phyloP scores from a whole-genome alignment of 495 filamentous ascomycete genomes.

The Lepraria neglecta region DNA sequence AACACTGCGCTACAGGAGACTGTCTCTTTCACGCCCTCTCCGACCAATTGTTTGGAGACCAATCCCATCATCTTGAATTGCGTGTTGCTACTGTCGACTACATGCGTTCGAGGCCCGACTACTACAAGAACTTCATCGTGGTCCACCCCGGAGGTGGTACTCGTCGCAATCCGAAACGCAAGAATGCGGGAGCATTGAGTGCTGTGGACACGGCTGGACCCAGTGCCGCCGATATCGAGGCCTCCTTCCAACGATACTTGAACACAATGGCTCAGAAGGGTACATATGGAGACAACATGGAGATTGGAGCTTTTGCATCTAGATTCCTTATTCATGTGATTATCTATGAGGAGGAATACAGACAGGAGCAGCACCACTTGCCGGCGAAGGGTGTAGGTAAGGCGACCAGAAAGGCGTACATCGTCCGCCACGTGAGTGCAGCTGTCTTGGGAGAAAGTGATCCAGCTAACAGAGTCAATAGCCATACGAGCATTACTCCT shows the following conservation, averaged over 20 bases:
- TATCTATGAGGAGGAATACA: constrained; percentile 50
- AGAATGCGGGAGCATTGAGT: constrained; percentile 44
- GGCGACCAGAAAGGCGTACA: constrained; percentile 44
- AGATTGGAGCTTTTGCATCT: constrained; percentile 61
- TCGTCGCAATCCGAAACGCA: constrained; percentile 58
- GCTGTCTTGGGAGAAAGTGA: constrained; percentile 15
- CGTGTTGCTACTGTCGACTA: constrained; percentile 55
- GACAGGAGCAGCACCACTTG: constrained; percentile 42
- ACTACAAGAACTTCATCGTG: constrained; percentile 63
- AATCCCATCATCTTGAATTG: constrained; percentile 51
- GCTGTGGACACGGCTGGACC: constrained; percentile 38
- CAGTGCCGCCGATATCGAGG: constrained; percentile 53
- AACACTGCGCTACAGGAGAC: constrained; percentile 46
- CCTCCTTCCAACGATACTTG: constrained; percentile 57
- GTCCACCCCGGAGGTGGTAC: constrained; percentile 51
- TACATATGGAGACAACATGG: constrained; percentile 66
- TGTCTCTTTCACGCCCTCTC: constrained; percentile 73
- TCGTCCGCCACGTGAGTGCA: constrained; percentile 67
- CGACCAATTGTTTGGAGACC: constrained; percentile 65
- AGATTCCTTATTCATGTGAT: constrained; percentile 57
- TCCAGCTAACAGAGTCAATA: constrained; percentile 28
- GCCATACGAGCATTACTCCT: constrained; percentile 70
- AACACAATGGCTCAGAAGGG: constrained; percentile 54
- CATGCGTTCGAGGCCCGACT: constrained; percentile 52
- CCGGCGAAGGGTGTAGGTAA: constrained; percentile 32